Percentiles rank a stretch among this genome's conserved stretches.
phyloP scores from a whole-genome alignment of 495 filamentous ascomycete genomes.

The Neurospora tetraspora region DNA sequence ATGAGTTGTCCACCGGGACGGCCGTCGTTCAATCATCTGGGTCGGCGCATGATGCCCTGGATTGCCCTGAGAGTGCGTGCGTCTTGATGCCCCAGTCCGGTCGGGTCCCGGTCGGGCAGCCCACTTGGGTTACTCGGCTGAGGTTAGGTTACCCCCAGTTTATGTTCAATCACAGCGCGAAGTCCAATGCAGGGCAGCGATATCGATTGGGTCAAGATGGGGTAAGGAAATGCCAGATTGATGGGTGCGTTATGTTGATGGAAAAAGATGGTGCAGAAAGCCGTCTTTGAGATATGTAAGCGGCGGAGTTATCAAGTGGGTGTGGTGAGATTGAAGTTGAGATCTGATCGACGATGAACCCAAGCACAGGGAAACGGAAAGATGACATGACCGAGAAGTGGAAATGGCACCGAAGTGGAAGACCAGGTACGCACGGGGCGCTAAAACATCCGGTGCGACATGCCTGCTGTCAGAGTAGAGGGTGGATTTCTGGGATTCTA shows the following conservation, averaged over 20 bases:
- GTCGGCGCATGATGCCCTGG: background rate
- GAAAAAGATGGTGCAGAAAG: background rate
- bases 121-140: background rate
- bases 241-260: background rate
- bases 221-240: background rate
- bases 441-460: background rate
- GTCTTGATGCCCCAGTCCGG: background rate
- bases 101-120: background rate
- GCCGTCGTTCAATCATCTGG: constrained; percentile 15
- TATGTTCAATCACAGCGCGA: background rate
- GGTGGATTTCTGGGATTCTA: no score
- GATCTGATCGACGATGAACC: background rate
- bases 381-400: background rate
- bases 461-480: no score
- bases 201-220: background rate
- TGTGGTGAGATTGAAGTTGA: background rate
- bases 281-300: background rate
- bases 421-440: background rate
- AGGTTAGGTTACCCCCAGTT: background rate
- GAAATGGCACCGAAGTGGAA: background rate
- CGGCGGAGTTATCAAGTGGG: background rate
- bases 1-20: constrained; percentile 35
- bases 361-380: background rate
- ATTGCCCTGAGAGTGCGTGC: no score
- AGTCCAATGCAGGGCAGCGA: background rate